Conservation (phyloP, 2,329 filamentous ascomycete species). For the Verticillium nonalfalfae region DNA sequence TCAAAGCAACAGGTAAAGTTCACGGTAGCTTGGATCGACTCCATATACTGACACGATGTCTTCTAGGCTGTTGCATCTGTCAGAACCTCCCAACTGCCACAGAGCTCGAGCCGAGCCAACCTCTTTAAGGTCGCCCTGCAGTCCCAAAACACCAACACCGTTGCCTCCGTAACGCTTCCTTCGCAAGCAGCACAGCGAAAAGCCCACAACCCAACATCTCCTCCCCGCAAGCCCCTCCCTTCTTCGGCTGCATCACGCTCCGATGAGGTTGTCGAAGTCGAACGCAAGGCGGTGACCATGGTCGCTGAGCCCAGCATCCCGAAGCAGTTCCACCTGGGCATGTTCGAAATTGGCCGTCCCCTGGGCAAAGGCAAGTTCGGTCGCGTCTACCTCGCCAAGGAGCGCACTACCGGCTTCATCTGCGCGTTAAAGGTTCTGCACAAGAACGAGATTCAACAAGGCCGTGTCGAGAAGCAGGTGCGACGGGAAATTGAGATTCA, state of each 20-base stretch:
- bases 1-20: conserved; percentile 68
- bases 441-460: conserved; percentile 75
- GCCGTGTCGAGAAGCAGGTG: conserved; percentile 77
- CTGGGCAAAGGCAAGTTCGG: conserved; percentile 86
- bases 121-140: conserved; percentile 83
- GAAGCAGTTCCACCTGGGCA: conserved; percentile 76
- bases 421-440: conserved; percentile 83
- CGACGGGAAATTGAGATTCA: conserved; percentile 87
- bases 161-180: conserved; percentile 60
- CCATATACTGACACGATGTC: conserved; percentile 1
- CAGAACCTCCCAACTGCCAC: conserved; percentile 37
- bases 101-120: conserved; percentile 63
- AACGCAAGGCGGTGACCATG: conserved; percentile 45
- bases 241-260: conserved; percentile 30
- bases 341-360: conserved; percentile 89
- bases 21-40: neutral
- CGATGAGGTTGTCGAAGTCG: conserved; percentile 42
- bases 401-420: conserved; percentile 72
- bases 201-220: conserved; percentile 38
- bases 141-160: conserved; percentile 63
- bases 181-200: conserved; percentile 58
- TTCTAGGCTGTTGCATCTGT: conserved; percentile 28
- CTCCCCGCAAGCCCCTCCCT: conserved; percentile 43
- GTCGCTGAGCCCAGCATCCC: conserved; percentile 50
- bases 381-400: conserved; percentile 77